phyloP scores from a whole-genome alignment of 208 protist species.

The Balamuthia mandrillaris region DNA sequence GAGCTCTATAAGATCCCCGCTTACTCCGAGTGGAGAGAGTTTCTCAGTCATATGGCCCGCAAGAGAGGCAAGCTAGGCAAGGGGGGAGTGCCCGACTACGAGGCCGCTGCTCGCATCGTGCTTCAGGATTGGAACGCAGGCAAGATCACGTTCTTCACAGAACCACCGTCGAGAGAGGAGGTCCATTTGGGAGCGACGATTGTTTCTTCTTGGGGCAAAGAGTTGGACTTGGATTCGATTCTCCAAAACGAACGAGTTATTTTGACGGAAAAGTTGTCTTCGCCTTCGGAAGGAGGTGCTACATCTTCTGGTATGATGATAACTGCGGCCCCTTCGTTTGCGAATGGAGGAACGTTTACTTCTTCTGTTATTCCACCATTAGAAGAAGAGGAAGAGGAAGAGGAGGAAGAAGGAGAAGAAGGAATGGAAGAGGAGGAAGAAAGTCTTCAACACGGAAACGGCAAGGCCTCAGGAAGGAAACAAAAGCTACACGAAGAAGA shows the following conservation, averaged over 20 bases:
- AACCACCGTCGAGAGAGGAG: conserved; percentile 71
- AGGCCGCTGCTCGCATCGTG: conserved; percentile 85
- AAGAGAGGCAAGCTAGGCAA: conserved; percentile 58
- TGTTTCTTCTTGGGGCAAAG: neutral
- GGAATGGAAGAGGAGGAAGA: neutral
- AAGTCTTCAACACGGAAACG: neutral
- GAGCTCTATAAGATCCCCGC: conserved; percentile 64
- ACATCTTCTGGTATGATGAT: neutral
- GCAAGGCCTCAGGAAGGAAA: neutral
- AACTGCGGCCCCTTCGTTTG: neutral
- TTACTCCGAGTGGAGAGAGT: conserved; percentile 47
- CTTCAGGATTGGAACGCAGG: conserved; percentile 92
- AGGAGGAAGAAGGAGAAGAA: neutral
- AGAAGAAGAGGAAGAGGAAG: neutral
- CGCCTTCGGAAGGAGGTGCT: neutral
- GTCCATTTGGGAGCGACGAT: conserved; percentile 41
- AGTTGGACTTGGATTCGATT: neutral
- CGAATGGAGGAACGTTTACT: neutral
- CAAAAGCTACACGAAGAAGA: no score
- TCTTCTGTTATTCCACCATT: neutral
- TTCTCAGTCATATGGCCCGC: conserved; percentile 54
- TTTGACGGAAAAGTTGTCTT: neutral
- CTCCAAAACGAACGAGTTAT: neutral
- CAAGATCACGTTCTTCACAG: conserved; percentile 91
- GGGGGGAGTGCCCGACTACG: conserved; percentile 83